phyloP scores from a whole-genome alignment of 805 yeast species.

The Pichia gijzeniarum region DNA sequence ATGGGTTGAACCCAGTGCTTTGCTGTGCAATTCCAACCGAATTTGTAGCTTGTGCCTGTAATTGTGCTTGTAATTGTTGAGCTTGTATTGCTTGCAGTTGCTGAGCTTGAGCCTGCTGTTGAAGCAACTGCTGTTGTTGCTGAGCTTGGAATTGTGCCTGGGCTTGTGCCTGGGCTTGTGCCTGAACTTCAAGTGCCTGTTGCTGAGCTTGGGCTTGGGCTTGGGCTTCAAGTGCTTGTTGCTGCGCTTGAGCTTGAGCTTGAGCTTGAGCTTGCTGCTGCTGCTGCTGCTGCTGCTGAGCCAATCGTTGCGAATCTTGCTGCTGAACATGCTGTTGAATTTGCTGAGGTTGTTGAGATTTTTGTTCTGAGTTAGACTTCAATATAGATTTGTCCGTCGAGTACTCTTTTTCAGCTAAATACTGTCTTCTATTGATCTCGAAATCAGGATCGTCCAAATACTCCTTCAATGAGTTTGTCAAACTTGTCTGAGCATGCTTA shows the following conservation, averaged over 20 bases:
- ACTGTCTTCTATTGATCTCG: constrained; percentile 72
- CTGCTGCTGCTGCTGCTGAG: constrained; percentile 13
- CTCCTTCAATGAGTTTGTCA: constrained; percentile 80
- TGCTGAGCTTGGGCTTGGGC: constrained; percentile 7
- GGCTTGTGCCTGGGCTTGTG: constrained; percentile 5
- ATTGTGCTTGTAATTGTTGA: constrained; percentile 9
- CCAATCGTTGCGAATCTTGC: constrained; percentile 6
- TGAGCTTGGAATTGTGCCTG: constrained; percentile 2
- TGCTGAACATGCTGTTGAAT: no score
- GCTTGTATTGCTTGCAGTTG: neutral
- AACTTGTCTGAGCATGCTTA: constrained; percentile 93
- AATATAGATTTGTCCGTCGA: constrained; percentile 17
- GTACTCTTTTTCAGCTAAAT: constrained; percentile 57
- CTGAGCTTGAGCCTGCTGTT: constrained; percentile 9
- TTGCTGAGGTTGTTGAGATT: constrained; percentile 8
- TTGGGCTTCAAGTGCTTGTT: constrained; percentile 2
- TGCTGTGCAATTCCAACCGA: constrained; percentile 9
- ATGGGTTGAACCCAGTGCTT: constrained; percentile 16
- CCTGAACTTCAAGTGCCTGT: constrained; percentile 13
- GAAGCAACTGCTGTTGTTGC: constrained; percentile 3
- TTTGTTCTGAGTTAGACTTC: constrained; percentile 14
- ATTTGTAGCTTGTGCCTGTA: constrained; percentile 5
- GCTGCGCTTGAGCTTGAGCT: constrained; percentile 7
- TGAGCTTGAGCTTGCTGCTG: constrained; percentile 7
- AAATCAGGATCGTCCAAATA: constrained; percentile 83